Conservation (phyloP, 169 alveolate genomes). For the Neospora caninum region DNA sequence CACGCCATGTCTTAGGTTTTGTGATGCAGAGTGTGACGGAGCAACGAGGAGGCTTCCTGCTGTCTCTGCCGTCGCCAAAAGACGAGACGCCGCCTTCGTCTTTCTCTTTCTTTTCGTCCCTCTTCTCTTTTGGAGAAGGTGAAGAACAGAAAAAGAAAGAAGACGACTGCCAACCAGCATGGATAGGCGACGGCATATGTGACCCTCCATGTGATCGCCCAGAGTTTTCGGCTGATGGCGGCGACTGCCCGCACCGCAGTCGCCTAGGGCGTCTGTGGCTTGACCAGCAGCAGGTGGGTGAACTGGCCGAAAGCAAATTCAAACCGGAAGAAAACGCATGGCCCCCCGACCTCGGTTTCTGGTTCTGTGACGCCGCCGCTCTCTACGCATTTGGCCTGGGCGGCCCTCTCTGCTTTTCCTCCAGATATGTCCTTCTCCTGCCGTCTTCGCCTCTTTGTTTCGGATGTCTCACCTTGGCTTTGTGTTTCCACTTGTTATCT, state of each 20-base stretch:
- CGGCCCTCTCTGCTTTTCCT: not conserved
- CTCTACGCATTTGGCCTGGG: not conserved
- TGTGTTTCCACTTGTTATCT: not conserved
- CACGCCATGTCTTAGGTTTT: conserved; percentile 36
- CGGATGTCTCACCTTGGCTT: not conserved
- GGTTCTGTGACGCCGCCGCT: not conserved
- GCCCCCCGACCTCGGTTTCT: not conserved
- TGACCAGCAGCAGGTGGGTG: conserved; percentile 60
- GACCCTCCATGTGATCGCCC: conserved; percentile 43
- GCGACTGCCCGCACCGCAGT: conserved; percentile 63
- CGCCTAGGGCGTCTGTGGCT: conserved; percentile 40
- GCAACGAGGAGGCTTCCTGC: conserved; percentile 32
- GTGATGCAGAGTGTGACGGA: conserved; percentile 36
- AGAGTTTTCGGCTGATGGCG: conserved; percentile 43
- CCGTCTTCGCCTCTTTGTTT: not conserved
- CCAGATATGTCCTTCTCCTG: no score
- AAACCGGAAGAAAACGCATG: not conserved
- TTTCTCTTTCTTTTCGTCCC: not conserved
- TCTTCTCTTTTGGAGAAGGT: not conserved
- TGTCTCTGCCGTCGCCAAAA: not conserved
- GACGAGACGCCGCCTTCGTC: conserved; percentile 10
- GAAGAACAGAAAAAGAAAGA: not conserved
- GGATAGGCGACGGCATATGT: conserved; percentile 61
- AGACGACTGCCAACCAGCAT: not conserved
- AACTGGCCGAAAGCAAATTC: not conserved